Evolutionary conservation across 306 rosid genomes (phyloP).

Genomic region (Gynostemma pentaphyllum): DNA sequence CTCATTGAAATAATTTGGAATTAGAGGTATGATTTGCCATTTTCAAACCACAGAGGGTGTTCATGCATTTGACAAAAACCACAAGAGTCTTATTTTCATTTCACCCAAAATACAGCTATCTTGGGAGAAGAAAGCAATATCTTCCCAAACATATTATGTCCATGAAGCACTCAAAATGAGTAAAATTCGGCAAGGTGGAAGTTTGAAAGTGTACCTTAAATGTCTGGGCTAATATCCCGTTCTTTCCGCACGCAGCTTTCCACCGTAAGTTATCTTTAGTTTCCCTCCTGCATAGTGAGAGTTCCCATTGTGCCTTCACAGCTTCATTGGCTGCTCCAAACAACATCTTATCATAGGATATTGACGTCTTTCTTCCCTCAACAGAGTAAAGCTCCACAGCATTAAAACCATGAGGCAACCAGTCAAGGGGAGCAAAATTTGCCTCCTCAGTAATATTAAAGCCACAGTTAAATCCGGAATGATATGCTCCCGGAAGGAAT

Average conservation of each 20-base stretch:
- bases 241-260: slow-evolving; percentile 37
- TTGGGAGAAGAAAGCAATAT: not conserved
- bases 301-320: slow-evolving; percentile 67
- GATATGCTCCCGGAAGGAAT: slow-evolving; percentile 60
- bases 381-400: slow-evolving; percentile 45
- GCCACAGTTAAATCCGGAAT: slow-evolving; percentile 76
- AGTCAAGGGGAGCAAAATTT: slow-evolving; percentile 69
- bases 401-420: slow-evolving; percentile 72
- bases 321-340: slow-evolving; percentile 75
- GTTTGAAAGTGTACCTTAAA: slow-evolving; percentile 29
- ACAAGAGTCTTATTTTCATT: too few species aligned
- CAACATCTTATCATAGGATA: slow-evolving; percentile 70
- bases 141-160: not conserved
- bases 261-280: slow-evolving; percentile 28
- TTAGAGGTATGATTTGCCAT: too few species aligned
- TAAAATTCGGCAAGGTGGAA: not conserved
- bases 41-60: too few species aligned
- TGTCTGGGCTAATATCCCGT: slow-evolving; percentile 43
- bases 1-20: too few species aligned
- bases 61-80: too few species aligned
- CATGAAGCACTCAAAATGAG: not conserved
- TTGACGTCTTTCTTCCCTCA: slow-evolving; percentile 44
- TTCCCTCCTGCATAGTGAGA: slow-evolving; percentile 26
- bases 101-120: too few species aligned
- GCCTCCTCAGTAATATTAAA: slow-evolving; percentile 64